A percentile compares a stretch with the other conserved stretches of the same genome.
Conservation (phyloP, 495 filamentous ascomycete species). For the Baudoinia panamericana region DNA sequence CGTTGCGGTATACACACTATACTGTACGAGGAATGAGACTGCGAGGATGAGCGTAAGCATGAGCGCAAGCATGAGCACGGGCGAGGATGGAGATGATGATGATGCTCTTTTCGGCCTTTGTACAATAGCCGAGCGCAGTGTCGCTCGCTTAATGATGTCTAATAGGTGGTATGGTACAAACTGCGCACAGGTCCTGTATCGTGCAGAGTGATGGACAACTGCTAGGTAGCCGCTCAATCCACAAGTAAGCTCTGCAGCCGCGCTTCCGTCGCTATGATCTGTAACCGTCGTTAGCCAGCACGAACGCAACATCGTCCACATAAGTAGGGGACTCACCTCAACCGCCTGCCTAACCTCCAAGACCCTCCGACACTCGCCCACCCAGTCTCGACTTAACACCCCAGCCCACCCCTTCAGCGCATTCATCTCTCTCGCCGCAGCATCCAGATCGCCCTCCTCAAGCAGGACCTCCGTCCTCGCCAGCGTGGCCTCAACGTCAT, state of each 20-base stretch:
- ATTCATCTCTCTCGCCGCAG: slow-evolving; percentile 90
- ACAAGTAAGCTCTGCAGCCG: slow-evolving; percentile 33
- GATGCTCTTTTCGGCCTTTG: too few species aligned
- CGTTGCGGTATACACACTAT: too few species aligned
- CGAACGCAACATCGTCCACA: background rate
- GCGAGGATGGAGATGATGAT: too few species aligned
- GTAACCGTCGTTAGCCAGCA: too few species aligned
- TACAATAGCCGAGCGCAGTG: too few species aligned
- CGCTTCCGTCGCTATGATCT: slow-evolving; percentile 35
- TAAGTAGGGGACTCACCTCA: slow-evolving; percentile 66
- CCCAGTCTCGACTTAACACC: slow-evolving; percentile 83
- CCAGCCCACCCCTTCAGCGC: slow-evolving; percentile 82
- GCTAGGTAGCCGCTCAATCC: too few species aligned
- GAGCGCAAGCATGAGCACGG: too few species aligned
- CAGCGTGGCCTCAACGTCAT: slow-evolving; percentile 90
- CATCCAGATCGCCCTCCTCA: slow-evolving; percentile 84
- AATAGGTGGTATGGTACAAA: too few species aligned
- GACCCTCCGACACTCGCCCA: slow-evolving; percentile 73
- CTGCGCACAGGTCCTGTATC: background rate
- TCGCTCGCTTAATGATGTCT: too few species aligned
- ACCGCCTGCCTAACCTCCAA: slow-evolving; percentile 92
- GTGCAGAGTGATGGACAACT: background rate
- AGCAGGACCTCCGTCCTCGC: slow-evolving; percentile 74
- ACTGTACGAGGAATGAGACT: too few species aligned
- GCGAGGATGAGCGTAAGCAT: too few species aligned